Base-by-base conservation (phyloP, 768 basidiomycete genomes). In the Kockovaella imperatae region DNA sequence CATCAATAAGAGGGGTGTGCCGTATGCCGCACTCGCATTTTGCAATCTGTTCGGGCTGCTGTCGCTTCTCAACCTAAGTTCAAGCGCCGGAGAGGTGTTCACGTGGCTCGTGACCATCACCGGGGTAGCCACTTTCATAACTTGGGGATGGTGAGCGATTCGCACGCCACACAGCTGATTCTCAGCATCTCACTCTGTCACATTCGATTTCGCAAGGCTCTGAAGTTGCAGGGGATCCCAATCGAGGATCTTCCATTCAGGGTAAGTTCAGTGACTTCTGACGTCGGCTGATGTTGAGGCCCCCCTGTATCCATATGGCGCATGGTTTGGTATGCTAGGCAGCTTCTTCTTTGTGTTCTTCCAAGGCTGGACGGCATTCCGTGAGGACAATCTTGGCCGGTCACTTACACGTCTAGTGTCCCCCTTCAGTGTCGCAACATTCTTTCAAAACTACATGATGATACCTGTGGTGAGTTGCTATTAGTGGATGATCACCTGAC, bases 1-100 rank as follows among this genome's bases (percentile, higher is more conserved):
- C n/a, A 47, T 39, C 21, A 51, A 47, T 34, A 51, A 52, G 36
- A 30, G 50, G 11, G 54, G 54, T 34, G 49, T 56, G 4, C 54
- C 54, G n/a, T 17, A 18, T 2, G 17, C 26, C 23, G 46, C 47
- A 14, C 3, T 53, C n/a, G 28, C 52, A 4, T 29, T 51, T 26
- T 17, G 38, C 32, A 48, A 56, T 28, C 20, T 32, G 3, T 35
- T 51, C 18, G 53, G 53, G 15, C n/a, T 32, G 6, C 10, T 56
- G 13, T 21, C 36, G 3, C n/a, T 52, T n/a, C 29, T 56, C 35
- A 52, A 53, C 28, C 34, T 50, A 14, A 21, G 17, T 13, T 18
- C 51, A 1, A 26, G 42, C 17, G 47, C 56, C 24, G 52, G 47
- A 3, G 32, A 42, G 24, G 45, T 32, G 3, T 53, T 42, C 35